These are phyloP conservation scores for Trametes sp. DNA, from an alignment of 1,284 basidiomycete genomes.

Conservation along the genomic window DNA sequence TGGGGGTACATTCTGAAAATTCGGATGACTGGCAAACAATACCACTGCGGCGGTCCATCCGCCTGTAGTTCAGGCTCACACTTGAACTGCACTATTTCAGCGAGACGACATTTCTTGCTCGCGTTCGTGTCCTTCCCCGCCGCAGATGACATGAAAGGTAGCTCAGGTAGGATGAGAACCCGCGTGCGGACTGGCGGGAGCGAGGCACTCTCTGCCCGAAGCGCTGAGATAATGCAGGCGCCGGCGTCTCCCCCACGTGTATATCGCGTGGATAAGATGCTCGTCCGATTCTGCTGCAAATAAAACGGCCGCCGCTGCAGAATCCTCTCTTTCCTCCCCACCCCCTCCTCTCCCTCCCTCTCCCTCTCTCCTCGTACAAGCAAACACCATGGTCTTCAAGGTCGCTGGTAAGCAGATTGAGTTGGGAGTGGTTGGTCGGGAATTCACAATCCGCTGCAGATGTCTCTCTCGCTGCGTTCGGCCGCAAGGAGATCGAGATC, in stretches of 20 bases:
- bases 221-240: not conserved
- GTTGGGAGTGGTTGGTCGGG: not conserved
- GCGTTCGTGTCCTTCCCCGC: not conserved
- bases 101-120: constrained; percentile 58
- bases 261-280: constrained; percentile 28
- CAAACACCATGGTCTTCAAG: constrained; percentile 76
- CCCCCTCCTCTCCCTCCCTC: constrained; percentile 41
- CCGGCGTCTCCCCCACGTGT: constrained; percentile 27
- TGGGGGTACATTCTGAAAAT: constrained; percentile 68
- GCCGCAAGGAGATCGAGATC: constrained; percentile 98
- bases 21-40: constrained; percentile 75
- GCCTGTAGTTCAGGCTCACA: constrained; percentile 54
- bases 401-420: constrained; percentile 68
- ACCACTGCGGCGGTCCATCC: constrained; percentile 47
- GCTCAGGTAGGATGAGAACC: not conserved
- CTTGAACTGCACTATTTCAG: constrained; percentile 75
- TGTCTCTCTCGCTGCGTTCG: constrained; percentile 95
- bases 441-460: constrained; percentile 54
- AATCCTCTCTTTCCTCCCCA: constrained; percentile 43
- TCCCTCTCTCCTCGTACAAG: constrained; percentile 39
- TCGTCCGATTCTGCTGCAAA: constrained; percentile 33
- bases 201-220: not conserved
- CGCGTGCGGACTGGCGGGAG: not conserved
- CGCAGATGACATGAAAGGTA: not conserved
- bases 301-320: constrained; percentile 46